A percentile compares a stretch with the other conserved stretches of the same genome.
Conservation (phyloP, 805 yeast genomes). For the Barnettozyma pratensis region DNA sequence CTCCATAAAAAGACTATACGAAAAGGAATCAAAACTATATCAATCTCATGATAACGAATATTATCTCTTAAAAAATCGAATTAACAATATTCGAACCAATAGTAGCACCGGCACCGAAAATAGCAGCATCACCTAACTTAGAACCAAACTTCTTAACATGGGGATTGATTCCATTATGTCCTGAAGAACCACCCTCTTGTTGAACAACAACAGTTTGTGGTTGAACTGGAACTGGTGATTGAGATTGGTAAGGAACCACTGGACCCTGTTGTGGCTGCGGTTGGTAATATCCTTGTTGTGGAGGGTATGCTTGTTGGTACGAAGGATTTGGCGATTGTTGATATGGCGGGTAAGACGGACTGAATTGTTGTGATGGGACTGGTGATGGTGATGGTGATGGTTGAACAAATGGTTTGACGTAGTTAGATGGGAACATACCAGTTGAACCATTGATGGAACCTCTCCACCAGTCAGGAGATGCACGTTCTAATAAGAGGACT, state of each 20-base stretch:
- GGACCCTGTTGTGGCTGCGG: slow-evolving; percentile 27
- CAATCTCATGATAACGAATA: too few species aligned
- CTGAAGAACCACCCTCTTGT: slow-evolving; percentile 24
- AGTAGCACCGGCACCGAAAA: slow-evolving; percentile 96
- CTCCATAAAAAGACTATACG: neutral
- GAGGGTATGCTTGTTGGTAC: slow-evolving; percentile 27
- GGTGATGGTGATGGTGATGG: slow-evolving; percentile 12
- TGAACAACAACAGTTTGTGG: slow-evolving; percentile 26
- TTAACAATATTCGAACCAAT: slow-evolving; percentile 80
- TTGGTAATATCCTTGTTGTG: slow-evolving; percentile 25
- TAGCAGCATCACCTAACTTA: slow-evolving; percentile 85
- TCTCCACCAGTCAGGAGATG: slow-evolving; percentile 88
- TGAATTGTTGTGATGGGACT: slow-evolving; percentile 10
- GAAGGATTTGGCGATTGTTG: slow-evolving; percentile 32
- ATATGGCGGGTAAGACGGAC: slow-evolving; percentile 47
- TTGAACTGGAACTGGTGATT: slow-evolving; percentile 27
- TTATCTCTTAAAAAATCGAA: slow-evolving; percentile 48
- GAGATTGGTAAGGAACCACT: slow-evolving; percentile 25
- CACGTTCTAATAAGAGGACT: slow-evolving; percentile 62
- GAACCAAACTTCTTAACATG: slow-evolving; percentile 61
- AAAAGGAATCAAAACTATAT: neutral
- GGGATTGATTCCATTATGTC: slow-evolving; percentile 14
- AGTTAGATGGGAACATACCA: slow-evolving; percentile 90
- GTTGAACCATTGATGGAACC: slow-evolving; percentile 55
- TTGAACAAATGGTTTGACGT: slow-evolving; percentile 42